These are phyloP conservation scores for Cryoendolithus antarcticus DNA, from an alignment of 2,329 filamentous ascomycete genomes.

Conservation along the genomic window DNA sequence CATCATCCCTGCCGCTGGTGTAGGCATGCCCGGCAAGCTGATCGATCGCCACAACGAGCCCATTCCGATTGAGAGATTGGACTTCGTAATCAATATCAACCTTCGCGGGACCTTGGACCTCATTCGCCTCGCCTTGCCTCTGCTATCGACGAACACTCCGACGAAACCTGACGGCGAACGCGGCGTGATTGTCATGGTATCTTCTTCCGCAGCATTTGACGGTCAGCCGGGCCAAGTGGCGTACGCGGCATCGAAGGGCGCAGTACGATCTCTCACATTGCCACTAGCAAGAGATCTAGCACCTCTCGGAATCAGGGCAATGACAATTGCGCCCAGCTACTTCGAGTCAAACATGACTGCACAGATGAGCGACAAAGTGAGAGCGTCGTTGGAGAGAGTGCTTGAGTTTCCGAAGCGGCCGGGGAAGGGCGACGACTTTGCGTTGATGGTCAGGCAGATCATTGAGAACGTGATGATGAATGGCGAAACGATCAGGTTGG, in stretches of 20 bases:
- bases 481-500: conserved; percentile 59
- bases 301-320: conserved; percentile 58
- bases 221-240: conserved; percentile 68
- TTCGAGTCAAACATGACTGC: conserved; percentile 69
- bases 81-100: conserved; percentile 68
- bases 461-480: conserved; percentile 71
- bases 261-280: conserved; percentile 60
- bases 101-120: conserved; percentile 66
- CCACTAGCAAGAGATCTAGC: conserved; percentile 67
- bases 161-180: conserved; percentile 52
- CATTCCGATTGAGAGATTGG: conserved; percentile 53
- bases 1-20: conserved; percentile 64
- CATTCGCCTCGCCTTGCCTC: conserved; percentile 55
- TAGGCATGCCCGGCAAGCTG: conserved; percentile 57
- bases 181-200: conserved; percentile 66
- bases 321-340: conserved; percentile 62
- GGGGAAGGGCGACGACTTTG: conserved; percentile 59
- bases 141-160: conserved; percentile 47
- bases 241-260: conserved; percentile 67
- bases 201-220: conserved; percentile 67
- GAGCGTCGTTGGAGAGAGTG: conserved; percentile 49
- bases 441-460: conserved; percentile 48
- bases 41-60: conserved; percentile 43
- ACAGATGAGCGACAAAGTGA: conserved; percentile 57
- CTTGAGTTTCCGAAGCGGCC: conserved; percentile 64